Evolutionary conservation across 2,329 filamentous ascomycete genomes (phyloP), one percentile per base, ranked within the genome.

Genomic region (Nigrospora oryzae): DNA sequence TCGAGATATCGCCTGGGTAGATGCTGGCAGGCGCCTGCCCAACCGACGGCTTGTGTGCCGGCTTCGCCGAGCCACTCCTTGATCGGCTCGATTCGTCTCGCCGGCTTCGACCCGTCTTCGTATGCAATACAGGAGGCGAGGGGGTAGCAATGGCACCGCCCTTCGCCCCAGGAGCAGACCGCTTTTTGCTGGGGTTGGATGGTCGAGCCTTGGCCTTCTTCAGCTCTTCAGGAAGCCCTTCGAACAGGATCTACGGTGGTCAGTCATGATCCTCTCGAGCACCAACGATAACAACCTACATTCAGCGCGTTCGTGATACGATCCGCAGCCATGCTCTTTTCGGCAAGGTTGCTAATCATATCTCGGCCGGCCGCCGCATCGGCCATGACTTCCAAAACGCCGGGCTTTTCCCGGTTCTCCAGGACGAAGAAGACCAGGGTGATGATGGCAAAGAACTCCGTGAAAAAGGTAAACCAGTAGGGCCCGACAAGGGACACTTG

Each of bases 401-500:
- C 85, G 4, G 76, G 68, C 56, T 85, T 88, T 48, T 86, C 80
- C 1, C 85, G 84, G 51, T 91, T 91, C 59, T 91, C 87, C 13
- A 89, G 70, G 1, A 86, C 84, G 57, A 86, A 91, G 57, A 88
- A 93, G 1, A 91, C 72, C 38, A 93, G 69, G 0, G 87, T 87
- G 31, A 93, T 69, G 31, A 91, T 84, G 13, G 85, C 83, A 58
- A 89, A 90, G 65, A 89, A 90, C 14, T 86, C 84, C 3, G 86
- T 89, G 58, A 89, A 91, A 59, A 91, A 79, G 53, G 86, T 85
- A 58, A 91, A 91, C 87, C 87, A 93, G 62, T 89, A 90, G 0
- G 86, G 84, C 1, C 87, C 88, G 49, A 84, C 83, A n/a, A 93
- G 69, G 7, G 88, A 70, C 4, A 83, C 78, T 55, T 84, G 78